Base-by-base conservation (phyloP, 2,329 filamentous ascomycete genomes). In the Sporothrix curviconia region DNA sequence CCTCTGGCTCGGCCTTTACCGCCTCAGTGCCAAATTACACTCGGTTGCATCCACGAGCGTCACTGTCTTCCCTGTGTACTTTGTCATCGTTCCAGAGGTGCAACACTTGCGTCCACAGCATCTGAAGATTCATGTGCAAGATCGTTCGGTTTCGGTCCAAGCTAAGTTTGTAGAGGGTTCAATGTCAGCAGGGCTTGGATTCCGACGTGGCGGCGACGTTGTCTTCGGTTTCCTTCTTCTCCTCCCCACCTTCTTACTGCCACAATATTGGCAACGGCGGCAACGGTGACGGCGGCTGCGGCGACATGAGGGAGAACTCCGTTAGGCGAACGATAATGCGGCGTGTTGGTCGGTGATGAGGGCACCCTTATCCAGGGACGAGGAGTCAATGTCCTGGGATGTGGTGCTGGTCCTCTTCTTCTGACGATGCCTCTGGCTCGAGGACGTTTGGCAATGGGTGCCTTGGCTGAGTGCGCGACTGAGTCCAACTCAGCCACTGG, bases 241-340 rank as follows among this genome's bases (percentile, higher is more conserved):
- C 8, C 43, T 57, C 46, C 19, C 36, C 54, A 59, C 58, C 58
- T 56, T 56, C 54, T n/a, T 54, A 56, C 58, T 56, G 49, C 58
- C 42, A 56, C 47, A 42, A 36, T 40, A 32, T 46, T 50, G 37
- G n/a, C 37, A 12, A 49, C 43, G 30, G 53, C 57, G 14, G 49
- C 61, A 6, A 46, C 49, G 19, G 57, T 51, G 28, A 57, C 9
- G 3, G 55, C 37, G 2, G 55, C 55, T 15, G 44, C 46, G 36
- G 55, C 44, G 14, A 44, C 55, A 7, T 49, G 46, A 15, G 55
- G 55, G 25, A 57, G 39, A n/a, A 44, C 55, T 28, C 44, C 30
- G 3, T 51, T 22, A 19, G 44, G 46, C 46, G 47, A 4, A 46
- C 24, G 24, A 44, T 24, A 22, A 3, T 14, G 28, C 2, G 17